Evolutionary conservation across 352 stramenopile species (phyloP), one percentile per base, ranked within the genome.

Genomic region (Phytophthora pinifolia): DNA sequence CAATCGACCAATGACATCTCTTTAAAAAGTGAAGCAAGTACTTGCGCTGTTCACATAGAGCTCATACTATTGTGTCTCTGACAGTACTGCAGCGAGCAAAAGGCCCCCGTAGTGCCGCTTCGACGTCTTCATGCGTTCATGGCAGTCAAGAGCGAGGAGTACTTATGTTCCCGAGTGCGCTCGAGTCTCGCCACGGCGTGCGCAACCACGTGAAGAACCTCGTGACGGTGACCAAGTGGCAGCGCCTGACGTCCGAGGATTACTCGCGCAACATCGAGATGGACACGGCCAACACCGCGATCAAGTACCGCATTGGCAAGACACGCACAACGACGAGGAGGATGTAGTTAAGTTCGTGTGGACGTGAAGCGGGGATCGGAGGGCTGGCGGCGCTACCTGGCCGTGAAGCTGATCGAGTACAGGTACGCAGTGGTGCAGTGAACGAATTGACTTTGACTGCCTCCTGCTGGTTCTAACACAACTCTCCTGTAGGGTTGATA

Each of bases 251-350:
- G 13, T 83, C 86, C 1, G 53, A 45, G 10, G 80, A 89, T 55
- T 96, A 96, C 70, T 77, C 72, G 55, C 82, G 86, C 32, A 91
- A 94, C 64, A 52, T 94, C 39, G 82, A 91, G 52, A 89, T 96
- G 72, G 86, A 94, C 68, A 92, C 87, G 43, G 83, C 59, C 17
- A 80, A 83, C 66, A 88, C 76, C 14, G 65, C 63, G 30, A 87
- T 96, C 62, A 78, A 81, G 75, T 96, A 94, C 77, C 71, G 76
- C 41, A 92, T 92, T 46, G 86, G 83, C 47, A 83, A 94, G 36
- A 83, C 86, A 34, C 60, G 77, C 75, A 5, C 82, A 94, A n/a
- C 62, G 67, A 89, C 56, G 67, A 85, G 46, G 77, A 81, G 55
- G 72, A 81, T 1, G 86, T 96, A 37, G 54, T 89, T 9, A 71